A percentile compares a stretch with the other conserved stretches of the same genome.
phyloP scores from a whole-genome alignment of 2,329 filamentous ascomycete genomes.

The Whalleya microplaca region DNA sequence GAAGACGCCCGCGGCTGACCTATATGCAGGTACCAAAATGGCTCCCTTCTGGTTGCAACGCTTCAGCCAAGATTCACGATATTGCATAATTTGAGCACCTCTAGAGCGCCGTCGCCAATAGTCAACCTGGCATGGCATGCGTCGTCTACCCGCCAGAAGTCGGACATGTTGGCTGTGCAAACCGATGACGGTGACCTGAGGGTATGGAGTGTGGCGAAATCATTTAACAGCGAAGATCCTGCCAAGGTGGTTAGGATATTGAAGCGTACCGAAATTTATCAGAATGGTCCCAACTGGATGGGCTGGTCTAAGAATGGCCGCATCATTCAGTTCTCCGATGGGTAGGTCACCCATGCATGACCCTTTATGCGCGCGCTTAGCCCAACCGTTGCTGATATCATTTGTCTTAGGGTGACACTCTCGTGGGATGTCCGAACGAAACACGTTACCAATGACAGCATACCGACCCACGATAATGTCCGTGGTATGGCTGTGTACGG shows the following conservation, averaged over 20 bases:
- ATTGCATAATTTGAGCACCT: conserved; percentile 86
- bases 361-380: conserved; percentile 53
- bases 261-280: conserved; percentile 75
- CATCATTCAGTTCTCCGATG: conserved; percentile 89
- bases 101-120: conserved; percentile 82
- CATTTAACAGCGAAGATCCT: conserved; percentile 68
- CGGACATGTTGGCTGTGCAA: conserved; percentile 95
- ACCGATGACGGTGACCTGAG: conserved; percentile 88
- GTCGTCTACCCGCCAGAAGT: conserved; percentile 93
- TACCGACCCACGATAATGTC: conserved; percentile 83
- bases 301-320: conserved; percentile 98
- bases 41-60: conserved; percentile 86
- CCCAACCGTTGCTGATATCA: conserved; percentile 36
- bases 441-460: conserved; percentile 85
- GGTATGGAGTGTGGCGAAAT: conserved; percentile 96
- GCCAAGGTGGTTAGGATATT: conserved; percentile 89
- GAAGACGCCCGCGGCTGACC: conserved; percentile 18
- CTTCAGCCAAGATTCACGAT: conserved; percentile 93
- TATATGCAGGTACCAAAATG: conserved; percentile 80
- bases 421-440: conserved; percentile 99
- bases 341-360: conserved; percentile 60
- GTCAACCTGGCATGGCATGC: conserved; percentile 92
- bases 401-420: conserved; percentile 72
- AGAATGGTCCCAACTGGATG: conserved; percentile 88
- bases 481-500: conserved; percentile 86